phyloP scores from a whole-genome alignment of 768 basidiomycete species.

The Amanita pseudoporphyria region DNA sequence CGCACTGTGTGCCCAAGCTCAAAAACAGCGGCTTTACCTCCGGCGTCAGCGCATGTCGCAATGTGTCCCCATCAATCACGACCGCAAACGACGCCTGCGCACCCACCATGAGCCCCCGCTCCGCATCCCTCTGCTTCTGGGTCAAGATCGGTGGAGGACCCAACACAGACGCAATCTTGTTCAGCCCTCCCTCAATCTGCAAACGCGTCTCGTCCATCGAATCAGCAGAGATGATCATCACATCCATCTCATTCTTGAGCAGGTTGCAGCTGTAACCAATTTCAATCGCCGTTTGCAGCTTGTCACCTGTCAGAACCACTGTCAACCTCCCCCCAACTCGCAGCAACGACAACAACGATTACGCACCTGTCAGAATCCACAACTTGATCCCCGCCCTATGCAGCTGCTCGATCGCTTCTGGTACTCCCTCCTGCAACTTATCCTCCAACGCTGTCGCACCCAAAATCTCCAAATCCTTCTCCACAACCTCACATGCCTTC shows the following conservation, averaged over 20 bases:
- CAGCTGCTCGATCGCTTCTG: slow-evolving; percentile 87
- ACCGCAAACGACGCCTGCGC: slow-evolving; percentile 78
- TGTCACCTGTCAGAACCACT: slow-evolving; percentile 62
- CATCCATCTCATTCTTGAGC: slow-evolving; percentile 88
- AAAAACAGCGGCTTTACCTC: slow-evolving; percentile 82
- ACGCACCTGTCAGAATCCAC: slow-evolving; percentile 89
- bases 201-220: slow-evolving; percentile 61
- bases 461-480: slow-evolving; percentile 74
- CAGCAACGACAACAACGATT: neutral
- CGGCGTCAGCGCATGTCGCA: slow-evolving; percentile 69
- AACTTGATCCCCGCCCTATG: slow-evolving; percentile 94
- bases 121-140: slow-evolving; percentile 42
- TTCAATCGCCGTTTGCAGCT: slow-evolving; percentile 96
- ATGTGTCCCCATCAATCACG: slow-evolving; percentile 93
- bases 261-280: slow-evolving; percentile 96
- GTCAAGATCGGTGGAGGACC: slow-evolving; percentile 64
- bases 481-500: slow-evolving; percentile 74
- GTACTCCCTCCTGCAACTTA: slow-evolving; percentile 94
- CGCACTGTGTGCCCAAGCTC: slow-evolving; percentile 90
- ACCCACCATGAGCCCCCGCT: slow-evolving; percentile 56
- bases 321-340: neutral
- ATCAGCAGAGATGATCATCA: slow-evolving; percentile 94
- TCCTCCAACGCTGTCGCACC: slow-evolving; percentile 97
- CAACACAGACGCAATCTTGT: slow-evolving; percentile 84
- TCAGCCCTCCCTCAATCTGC: slow-evolving; percentile 87